phyloP scores from a whole-genome alignment of 2,329 filamentous ascomycete species.

The Incumbomyces lentus region DNA sequence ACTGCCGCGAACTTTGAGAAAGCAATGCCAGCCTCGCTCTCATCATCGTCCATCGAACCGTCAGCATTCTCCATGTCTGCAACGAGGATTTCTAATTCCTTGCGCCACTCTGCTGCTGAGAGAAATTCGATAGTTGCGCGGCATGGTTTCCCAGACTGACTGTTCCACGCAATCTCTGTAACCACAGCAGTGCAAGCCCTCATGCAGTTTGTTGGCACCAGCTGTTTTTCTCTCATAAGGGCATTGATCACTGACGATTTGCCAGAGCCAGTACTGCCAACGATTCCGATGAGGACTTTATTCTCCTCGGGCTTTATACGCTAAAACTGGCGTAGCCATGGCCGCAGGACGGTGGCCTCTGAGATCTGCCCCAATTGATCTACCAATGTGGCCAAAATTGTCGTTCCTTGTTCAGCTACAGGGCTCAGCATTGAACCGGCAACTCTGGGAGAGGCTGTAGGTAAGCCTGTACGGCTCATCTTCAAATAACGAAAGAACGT shows the following conservation, averaged over 20 bases:
- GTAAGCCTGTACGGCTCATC: too few relatives aligned
- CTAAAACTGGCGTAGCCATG: background rate
- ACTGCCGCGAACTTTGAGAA: conserved; percentile 33
- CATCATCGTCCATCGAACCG: conserved; percentile 32
- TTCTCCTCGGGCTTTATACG: background rate
- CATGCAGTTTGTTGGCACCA: conserved; percentile 49
- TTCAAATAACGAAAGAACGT: too few relatives aligned
- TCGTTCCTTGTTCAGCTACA: background rate
- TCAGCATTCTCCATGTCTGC: conserved; percentile 37
- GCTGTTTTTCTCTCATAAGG: conserved; percentile 50
- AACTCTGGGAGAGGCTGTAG: too few relatives aligned
- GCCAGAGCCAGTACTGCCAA: conserved; percentile 52
- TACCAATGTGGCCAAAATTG: background rate
- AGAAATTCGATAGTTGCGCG: conserved; percentile 51
- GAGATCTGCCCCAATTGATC: background rate
- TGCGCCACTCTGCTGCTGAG: conserved; percentile 40
- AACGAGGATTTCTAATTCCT: conserved; percentile 41
- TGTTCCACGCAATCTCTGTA: conserved; percentile 51
- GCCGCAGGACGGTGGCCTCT: background rate
- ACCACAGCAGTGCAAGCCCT: conserved; percentile 52
- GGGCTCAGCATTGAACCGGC: too few relatives aligned
- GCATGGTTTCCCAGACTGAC: conserved; percentile 36
- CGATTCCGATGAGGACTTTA: conserved; percentile 36
- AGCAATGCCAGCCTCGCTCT: conserved; percentile 35
- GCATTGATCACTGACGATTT: conserved; percentile 56